Conservation (phyloP, 2,329 filamentous ascomycete genomes). For the Rhinocladiella mackenziei region DNA sequence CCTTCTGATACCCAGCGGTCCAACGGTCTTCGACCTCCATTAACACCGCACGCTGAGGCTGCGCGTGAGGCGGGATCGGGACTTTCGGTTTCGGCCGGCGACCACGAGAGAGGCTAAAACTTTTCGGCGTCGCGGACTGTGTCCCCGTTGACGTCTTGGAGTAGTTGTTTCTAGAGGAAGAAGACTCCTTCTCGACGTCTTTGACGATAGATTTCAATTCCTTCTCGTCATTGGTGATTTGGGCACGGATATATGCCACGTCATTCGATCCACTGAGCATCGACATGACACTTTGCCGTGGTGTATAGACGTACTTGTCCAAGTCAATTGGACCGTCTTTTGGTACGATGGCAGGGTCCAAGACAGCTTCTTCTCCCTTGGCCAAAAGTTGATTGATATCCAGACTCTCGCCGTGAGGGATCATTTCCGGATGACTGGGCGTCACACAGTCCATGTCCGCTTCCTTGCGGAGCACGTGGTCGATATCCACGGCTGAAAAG, state of each 20-base stretch:
- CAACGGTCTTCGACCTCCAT: slow-evolving; percentile 39
- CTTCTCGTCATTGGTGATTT: slow-evolving; percentile 69
- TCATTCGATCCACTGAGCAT: slow-evolving; percentile 52
- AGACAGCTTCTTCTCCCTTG: slow-evolving; percentile 63
- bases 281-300: slow-evolving; percentile 76
- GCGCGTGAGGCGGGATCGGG: slow-evolving; percentile 35
- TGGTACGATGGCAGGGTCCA: slow-evolving; percentile 64
- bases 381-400: slow-evolving; percentile 75
- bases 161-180: slow-evolving; percentile 5
- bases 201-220: slow-evolving; percentile 72
- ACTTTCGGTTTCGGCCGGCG: slow-evolving; percentile 31
- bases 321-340: slow-evolving; percentile 46
- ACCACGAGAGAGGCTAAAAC: slow-evolving; percentile 8
- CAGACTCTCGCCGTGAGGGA: slow-evolving; percentile 78
- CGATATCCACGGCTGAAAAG: slow-evolving; percentile 93
- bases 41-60: slow-evolving; percentile 43
- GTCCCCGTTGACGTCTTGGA: background rate
- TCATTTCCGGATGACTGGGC: slow-evolving; percentile 73
- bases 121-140: slow-evolving; percentile 14
- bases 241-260: slow-evolving; percentile 70
- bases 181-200: slow-evolving; percentile 46
- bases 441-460: slow-evolving; percentile 98
- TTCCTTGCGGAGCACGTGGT: slow-evolving; percentile 93
- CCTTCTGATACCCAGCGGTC: slow-evolving; percentile 24
- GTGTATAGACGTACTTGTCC: slow-evolving; percentile 62